A percentile compares a stretch with the other conserved stretches of the same genome.
Conservation (phyloP, 257 asterid genomes). For the Solanum arcanum region DNA sequence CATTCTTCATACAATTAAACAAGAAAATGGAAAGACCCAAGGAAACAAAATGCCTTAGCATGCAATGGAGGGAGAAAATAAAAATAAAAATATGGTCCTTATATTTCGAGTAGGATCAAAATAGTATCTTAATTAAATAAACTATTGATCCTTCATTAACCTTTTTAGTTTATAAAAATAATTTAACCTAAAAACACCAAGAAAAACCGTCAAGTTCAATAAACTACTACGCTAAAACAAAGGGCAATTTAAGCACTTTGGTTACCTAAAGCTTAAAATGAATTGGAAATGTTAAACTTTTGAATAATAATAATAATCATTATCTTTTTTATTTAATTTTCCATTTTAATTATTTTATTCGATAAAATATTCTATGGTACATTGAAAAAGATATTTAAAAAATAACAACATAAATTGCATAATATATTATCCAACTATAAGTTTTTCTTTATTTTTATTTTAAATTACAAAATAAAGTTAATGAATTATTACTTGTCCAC, state of each 20-base stretch:
- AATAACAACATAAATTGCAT: background rate
- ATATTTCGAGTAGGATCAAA: background rate
- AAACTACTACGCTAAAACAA: background rate
- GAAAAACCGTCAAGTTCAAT: background rate
- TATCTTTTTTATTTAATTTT: too few species aligned
- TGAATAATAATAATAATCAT: too few species aligned
- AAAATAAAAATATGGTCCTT: background rate
- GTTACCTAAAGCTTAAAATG: background rate
- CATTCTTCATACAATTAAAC: background rate
- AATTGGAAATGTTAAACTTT: background rate
- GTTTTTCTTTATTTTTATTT: background rate
- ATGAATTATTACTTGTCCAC: background rate
- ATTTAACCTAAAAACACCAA: background rate
- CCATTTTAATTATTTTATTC: too few species aligned
- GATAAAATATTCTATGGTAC: too few species aligned
- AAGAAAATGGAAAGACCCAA: background rate
- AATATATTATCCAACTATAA: background rate
- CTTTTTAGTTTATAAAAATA: background rate
- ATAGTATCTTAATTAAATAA: background rate
- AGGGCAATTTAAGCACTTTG: background rate
- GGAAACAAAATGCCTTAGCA: background rate
- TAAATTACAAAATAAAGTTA: too few species aligned
- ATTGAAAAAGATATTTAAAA: too few species aligned
- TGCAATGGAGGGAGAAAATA: background rate
- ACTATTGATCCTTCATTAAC: background rate